Conservation (phyloP, 331 rosid genomes). For the Pyrus hybrid region DNA sequence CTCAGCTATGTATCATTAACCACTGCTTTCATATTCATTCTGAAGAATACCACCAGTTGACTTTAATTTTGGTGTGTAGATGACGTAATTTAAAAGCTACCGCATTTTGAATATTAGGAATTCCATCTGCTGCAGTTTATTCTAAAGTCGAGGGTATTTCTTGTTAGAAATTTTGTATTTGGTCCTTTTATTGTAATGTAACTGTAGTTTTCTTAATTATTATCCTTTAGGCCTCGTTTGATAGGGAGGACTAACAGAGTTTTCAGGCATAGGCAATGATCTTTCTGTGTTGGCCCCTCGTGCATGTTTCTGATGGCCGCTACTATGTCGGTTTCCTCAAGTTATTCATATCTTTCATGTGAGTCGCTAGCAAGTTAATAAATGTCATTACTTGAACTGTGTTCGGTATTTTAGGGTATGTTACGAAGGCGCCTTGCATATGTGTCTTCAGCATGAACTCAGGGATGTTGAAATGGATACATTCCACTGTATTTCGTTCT, state of each 20-base stretch:
- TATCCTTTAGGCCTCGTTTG: too few species aligned
- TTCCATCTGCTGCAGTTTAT: too few species aligned
- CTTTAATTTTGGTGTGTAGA: background rate
- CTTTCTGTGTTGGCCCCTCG: background rate
- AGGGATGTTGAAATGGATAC: background rate
- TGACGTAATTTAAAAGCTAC: background rate
- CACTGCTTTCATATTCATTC: background rate
- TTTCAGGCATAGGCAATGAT: background rate
- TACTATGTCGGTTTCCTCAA: background rate
- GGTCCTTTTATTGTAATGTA: background rate
- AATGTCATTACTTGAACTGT: background rate
- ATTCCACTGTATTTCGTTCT: background rate
- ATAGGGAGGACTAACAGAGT: background rate
- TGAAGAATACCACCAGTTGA: background rate
- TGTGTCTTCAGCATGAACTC: background rate
- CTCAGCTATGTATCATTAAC: background rate
- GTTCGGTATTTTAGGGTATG: background rate
- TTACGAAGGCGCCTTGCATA: background rate
- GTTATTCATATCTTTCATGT: background rate
- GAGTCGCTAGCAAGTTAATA: background rate
- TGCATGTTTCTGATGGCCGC: background rate
- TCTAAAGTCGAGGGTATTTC: too few species aligned
- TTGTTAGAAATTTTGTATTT: background rate
- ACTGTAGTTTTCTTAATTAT: background rate
- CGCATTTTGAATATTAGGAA: too few species aligned